A percentile compares a stretch with the other conserved stretches of the same genome.
phyloP scores from a whole-genome alignment of 2,329 filamentous ascomycete genomes.

The Neofusicoccum cordaticola region DNA sequence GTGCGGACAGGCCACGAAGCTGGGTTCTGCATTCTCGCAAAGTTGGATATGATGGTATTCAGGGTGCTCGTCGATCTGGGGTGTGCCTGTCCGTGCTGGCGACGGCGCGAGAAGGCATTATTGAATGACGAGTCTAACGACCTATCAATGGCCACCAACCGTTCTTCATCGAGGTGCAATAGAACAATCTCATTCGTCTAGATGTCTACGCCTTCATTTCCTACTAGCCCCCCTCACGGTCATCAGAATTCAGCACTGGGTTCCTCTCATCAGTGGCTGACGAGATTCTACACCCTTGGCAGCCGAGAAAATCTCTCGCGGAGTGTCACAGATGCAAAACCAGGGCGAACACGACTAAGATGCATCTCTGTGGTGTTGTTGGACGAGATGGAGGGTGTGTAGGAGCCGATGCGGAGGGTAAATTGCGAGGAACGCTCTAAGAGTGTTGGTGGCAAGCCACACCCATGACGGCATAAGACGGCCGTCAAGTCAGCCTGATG shows the following conservation, averaged over 20 bases:
- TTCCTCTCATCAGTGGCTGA: background rate
- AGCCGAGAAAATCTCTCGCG: too few species aligned
- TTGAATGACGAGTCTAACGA: background rate
- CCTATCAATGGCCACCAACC: background rate
- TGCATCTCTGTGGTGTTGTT: background rate
- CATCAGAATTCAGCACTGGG: background rate
- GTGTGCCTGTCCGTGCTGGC: background rate
- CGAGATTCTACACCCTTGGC: background rate
- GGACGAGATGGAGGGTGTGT: background rate
- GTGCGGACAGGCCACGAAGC: background rate
- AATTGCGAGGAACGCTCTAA: conserved; percentile 2
- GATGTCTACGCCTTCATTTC: background rate
- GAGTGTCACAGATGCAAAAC: background rate
- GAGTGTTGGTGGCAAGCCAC: background rate
- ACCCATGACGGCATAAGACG: background rate
- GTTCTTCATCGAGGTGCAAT: background rate
- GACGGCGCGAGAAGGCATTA: background rate
- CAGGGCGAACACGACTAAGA: background rate
- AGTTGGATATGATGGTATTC: background rate
- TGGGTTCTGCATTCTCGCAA: background rate
- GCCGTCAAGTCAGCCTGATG: background rate
- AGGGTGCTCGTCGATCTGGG: background rate
- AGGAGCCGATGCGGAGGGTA: background rate
- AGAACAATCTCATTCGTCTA: background rate
- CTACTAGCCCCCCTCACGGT: background rate